phyloP scores from a whole-genome alignment of 2,329 filamentous ascomycete genomes.

The Ascochyta clinopodiicola region DNA sequence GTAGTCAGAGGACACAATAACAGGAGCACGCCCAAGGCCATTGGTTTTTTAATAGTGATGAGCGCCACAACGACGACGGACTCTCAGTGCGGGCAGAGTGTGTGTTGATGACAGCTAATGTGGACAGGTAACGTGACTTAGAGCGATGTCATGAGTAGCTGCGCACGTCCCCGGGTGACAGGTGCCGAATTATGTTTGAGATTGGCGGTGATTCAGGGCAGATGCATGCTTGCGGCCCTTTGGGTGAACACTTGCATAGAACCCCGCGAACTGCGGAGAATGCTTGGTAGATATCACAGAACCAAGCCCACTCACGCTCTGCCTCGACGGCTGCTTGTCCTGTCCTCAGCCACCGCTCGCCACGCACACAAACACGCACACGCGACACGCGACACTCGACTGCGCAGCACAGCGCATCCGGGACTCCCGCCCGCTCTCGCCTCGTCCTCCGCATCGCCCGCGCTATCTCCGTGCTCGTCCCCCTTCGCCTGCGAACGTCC shows the following conservation, averaged over 20 bases:
- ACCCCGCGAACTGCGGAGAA: slow-evolving; percentile 8
- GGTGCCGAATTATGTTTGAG: not conserved
- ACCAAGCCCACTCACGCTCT: too few species aligned
- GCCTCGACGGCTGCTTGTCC: too few species aligned
- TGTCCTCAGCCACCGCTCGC: not conserved
- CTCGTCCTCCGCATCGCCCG: not conserved
- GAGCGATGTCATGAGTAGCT: too few species aligned
- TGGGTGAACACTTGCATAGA: slow-evolving; percentile 6
- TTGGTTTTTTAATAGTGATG: too few species aligned
- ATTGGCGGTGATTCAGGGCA: slow-evolving; percentile 3
- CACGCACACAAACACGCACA: not conserved
- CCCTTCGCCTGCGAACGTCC: slow-evolving; percentile 16
- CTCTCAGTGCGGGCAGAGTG: too few species aligned
- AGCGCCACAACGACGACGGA: too few species aligned
- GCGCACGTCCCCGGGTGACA: not conserved
- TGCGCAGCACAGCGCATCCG: not conserved
- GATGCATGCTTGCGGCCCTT: slow-evolving; percentile 1
- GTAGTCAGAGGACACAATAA: too few species aligned
- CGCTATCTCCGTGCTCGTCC: slow-evolving; percentile 21
- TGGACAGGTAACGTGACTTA: too few species aligned
- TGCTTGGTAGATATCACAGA: not conserved
- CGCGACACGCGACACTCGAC: too few species aligned
- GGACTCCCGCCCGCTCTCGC: slow-evolving; percentile 19
- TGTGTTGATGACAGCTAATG: too few species aligned
- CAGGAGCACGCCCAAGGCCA: too few species aligned